phyloP scores from a whole-genome alignment of 371 early-diverging fungal genomes.

The Circinella minor region DNA sequence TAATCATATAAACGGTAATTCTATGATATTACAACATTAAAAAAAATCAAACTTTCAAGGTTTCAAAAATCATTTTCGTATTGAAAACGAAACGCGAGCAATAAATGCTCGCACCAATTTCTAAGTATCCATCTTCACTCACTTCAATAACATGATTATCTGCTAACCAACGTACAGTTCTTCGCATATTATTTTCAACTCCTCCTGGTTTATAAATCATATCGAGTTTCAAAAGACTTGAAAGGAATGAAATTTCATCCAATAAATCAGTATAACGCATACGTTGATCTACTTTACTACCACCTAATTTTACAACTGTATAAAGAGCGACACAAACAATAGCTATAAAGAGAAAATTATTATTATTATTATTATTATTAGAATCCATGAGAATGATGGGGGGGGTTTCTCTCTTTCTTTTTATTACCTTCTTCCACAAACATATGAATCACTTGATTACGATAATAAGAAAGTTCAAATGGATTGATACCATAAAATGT shows the following conservation, averaged over 20 bases:
- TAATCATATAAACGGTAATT: too few relatives aligned
- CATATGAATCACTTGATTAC: conserved; percentile 87
- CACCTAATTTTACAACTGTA: conserved; percentile 79
- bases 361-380: too few relatives aligned
- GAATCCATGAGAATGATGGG: too few relatives aligned
- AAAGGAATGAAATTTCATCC: conserved; percentile 78
- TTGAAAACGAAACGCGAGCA: too few relatives aligned
- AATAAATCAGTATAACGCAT: conserved; percentile 58
- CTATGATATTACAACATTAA: too few relatives aligned
- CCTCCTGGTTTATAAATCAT: conserved; percentile 87
- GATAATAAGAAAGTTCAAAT: conserved; percentile 87
- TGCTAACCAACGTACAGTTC: conserved; percentile 67
- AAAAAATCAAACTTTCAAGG: too few relatives aligned
- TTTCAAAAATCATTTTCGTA: too few relatives aligned
- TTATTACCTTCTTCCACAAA: conserved; percentile 74
- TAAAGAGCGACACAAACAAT: conserved; percentile 82
- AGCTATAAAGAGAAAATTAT: conserved; percentile 45
- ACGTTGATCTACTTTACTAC: conserved; percentile 63
- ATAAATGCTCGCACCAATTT: too few relatives aligned
- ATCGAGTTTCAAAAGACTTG: conserved; percentile 80
- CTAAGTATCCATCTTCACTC: conserved; percentile 56
- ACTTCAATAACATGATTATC: conserved; percentile 64
- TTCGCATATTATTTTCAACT: conserved; percentile 71
- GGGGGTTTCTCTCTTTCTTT: too few relatives aligned
- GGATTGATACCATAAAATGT: conserved; percentile 87